Base-by-base conservation (phyloP, 2,329 filamentous ascomycete genomes). In the Exophiala phaeomuriformis region DNA sequence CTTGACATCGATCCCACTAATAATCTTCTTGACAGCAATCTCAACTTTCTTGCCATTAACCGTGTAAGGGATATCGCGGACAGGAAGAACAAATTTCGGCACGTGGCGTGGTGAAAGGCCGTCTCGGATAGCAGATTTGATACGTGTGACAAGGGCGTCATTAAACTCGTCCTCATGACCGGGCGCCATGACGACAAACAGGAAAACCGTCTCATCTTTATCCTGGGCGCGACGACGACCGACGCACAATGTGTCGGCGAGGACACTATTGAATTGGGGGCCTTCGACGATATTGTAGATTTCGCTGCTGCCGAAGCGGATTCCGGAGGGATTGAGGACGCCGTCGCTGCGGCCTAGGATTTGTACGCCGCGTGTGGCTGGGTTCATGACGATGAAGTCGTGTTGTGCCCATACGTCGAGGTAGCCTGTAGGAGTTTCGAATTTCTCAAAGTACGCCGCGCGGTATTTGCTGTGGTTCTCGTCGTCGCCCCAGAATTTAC, bases 1-100 rank as follows among this genome's bases (percentile, higher is more conserved):
- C 46, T 67, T 55, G 6, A 70, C 69, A 50, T 66, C 67, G 29
- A 61, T 66, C 6, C 73, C 72, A 55, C 59, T 66, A 12, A 70
- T 67, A 19, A 68, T 68, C 56, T 69, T 65, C 66, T 71, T 76
- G 39, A 77, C 70, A 32, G 66, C 68, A 46, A 67, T 70, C 66
- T 72, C 69, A 30, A 75, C 70, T 55, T 75, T 75, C 63, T 75
- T 75, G 4, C 73, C 73, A 52, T 76, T 75, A 40, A 76, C 70
- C 6, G 72, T 75, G 19, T 70, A 67, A 0, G 72, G 72, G 12
- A 75, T 69, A 27, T 71, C 71, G 1, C 60, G 62, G 1, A 72
- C 67, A 12, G 67, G 59, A 8, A 72, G 56, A 6, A 75, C 63
- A 52, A 70, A 73, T 50, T 62, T 64, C 1, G 72, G 72, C 30